Evolutionary conservation across 441 rosid genomes (phyloP), one percentile per base, ranked within the genome.

Genomic region (Euphorbia celastroides): DNA sequence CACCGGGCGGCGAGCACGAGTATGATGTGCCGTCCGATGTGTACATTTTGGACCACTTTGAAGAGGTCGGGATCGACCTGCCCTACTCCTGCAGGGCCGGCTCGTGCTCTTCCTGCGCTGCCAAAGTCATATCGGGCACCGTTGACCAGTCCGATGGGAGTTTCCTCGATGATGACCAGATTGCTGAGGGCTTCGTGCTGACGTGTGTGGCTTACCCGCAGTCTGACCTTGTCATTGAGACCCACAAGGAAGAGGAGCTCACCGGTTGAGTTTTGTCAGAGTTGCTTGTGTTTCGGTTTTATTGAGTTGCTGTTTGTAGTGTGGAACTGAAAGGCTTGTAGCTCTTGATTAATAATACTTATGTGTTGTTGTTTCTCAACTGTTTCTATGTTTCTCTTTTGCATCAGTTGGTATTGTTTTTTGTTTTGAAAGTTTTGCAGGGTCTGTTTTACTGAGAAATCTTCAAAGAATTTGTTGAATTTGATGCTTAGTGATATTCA

Each of bases 21-120:
- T 4, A 88, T 9, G 77, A 79, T 0, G 83, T 87, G 71, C 90
- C 84, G 3, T 86, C 77, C 6, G 91, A 85, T 64, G 57, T 14
- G 0, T 93, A 88, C 79, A 80, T 91, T 63, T 83, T 91, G 2
- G 97, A 93, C 79, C 70, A 78, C 0, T 90, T 90, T 0, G 99
- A 94, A 72, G 96, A 85, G 25, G 5, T 3, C 0, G 97, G 96
- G 2, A 44, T 91, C 4, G 99, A 91, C 72, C 69, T 91, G 62
- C 99, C 99, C 0, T 94, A 86, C 96, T 89, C 97, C 0, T 94
- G 99, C 84, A 79, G 97, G 69, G 97, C 96, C 1, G 97, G 97
- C 20, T 76, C 99, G 26, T 94, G 99, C 82, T 89, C 97, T 5
- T 81, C 91, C 22, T 94, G 97, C 52, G 94, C 92, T 0, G 96